Conservation (phyloP, 192 early-diverging fungal genomes). For the Backusella mclennaniae region DNA sequence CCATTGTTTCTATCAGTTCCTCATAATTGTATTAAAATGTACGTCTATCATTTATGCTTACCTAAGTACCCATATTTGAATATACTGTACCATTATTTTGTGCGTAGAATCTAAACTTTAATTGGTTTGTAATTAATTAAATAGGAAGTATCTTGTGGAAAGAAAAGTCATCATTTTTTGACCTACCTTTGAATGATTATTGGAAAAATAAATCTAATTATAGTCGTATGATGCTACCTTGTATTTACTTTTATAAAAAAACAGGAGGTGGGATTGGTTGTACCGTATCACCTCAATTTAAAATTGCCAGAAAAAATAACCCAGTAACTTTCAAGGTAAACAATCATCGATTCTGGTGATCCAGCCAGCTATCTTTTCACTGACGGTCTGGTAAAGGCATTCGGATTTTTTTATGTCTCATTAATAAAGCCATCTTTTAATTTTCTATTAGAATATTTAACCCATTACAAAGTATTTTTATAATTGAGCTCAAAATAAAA, state of each 20-base stretch:
- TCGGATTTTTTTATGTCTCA: background rate
- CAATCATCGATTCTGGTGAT: background rate
- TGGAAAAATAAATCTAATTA: conserved; percentile 3
- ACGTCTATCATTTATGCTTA: conserved; percentile 6
- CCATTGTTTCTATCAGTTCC: background rate
- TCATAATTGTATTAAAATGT: conserved; percentile 3
- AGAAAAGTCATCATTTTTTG: conserved; percentile 1
- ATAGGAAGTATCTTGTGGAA: conserved; percentile 8
- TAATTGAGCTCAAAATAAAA: background rate
- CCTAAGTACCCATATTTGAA: background rate
- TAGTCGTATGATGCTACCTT: conserved; percentile 1
- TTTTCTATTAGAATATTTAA: background rate
- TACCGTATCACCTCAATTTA: background rate
- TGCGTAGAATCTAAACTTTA: conserved; percentile 5
- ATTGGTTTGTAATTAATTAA: background rate
- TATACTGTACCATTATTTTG: background rate
- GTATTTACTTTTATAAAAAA: conserved; percentile 1
- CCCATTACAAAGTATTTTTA: background rate
- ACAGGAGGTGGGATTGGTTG: background rate
- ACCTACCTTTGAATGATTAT: background rate
- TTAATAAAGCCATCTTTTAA: background rate
- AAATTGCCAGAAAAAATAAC: background rate
- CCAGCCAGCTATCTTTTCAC: background rate
- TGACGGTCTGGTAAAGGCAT: background rate
- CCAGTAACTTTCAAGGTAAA: background rate